Conservation (phyloP, 192 early-diverging fungal genomes). For the Linnemannia hyalina region DNA sequence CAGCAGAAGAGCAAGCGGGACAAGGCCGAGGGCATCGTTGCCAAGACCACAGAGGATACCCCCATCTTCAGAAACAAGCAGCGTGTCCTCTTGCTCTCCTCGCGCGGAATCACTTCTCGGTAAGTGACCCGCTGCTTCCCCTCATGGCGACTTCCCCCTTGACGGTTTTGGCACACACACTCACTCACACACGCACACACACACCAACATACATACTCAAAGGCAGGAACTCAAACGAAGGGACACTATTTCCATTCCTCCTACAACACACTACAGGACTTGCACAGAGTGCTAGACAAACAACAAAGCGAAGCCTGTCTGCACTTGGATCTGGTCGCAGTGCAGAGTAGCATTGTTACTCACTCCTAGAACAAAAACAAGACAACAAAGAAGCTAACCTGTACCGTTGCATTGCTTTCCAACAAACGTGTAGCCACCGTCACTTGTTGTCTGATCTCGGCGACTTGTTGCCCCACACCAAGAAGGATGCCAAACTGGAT, state of each 20-base stretch:
- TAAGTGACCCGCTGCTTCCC: constrained; percentile 44
- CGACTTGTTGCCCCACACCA: constrained; percentile 91
- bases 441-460: constrained; percentile 94
- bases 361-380: neutral
- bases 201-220: no score
- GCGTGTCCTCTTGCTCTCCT: constrained; percentile 88
- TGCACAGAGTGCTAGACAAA: no score
- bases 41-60: constrained; percentile 56
- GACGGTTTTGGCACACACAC: neutral
- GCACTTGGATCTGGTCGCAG: no score
- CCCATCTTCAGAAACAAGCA: constrained; percentile 85
- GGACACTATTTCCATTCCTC: no score
- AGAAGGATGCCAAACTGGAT: constrained; percentile 97
- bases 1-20: constrained; percentile 45
- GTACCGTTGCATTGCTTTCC: neutral
- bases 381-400: neutral
- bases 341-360: no score
- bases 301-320: no score
- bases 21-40: constrained; percentile 45
- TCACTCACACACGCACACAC: no score
- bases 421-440: constrained; percentile 74
- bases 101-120: constrained; percentile 89
- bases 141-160: neutral
- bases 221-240: no score
- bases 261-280: no score